Base-by-base conservation (phyloP, 345 rosid genomes). In the Heritiera littoralis region DNA sequence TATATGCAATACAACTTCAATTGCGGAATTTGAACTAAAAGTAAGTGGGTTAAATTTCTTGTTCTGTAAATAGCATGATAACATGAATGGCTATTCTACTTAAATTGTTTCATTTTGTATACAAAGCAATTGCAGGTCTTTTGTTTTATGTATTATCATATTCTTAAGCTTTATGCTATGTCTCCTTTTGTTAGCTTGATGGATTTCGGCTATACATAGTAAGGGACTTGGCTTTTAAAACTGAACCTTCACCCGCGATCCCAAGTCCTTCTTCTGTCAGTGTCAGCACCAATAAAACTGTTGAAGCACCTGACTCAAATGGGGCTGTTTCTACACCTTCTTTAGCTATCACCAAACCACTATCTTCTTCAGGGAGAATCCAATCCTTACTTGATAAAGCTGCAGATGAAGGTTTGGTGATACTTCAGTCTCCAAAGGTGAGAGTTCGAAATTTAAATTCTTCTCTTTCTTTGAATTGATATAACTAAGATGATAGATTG, bases 361-460 rank as follows among this genome's bases (percentile, higher is more conserved):
- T 72, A 64, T 77, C 82, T 48, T 81, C 87, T 38, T 82, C 90
- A 12, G 84, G 60, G 49, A 86, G 84, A 41, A 82, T 82, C 66
- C 80, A 83, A 78, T 80, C 86, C 32, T 85, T 89, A 65, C 84
- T 89, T 7, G 91, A 87, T 66, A 88, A 80, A 81, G 94, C 97
- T 83, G 87, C 90, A 55, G 91, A 92, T 81, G 90, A 89, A 81
- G 97, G 98, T 79, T 83, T 94, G 67, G 84, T 80, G 84, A 87
- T 93, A 84, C 86, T 94, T 82, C 87, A 81, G 71, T 93, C 98
- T 79, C 95, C 98, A 72, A 87, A 86, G 91, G 98, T 90, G 75
- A 86, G 89, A 80, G 40, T 2, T 48, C 38, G 51, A 15, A 40
- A 68, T 49, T 65, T 72, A 32, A 20, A 15, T 30, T n/a, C 67